A percentile compares a stretch with the other conserved stretches of the same genome.
These are phyloP conservation scores for Coemansia reversa DNA, from an alignment of 192 early-diverging fungal species.

Conservation along the genomic window DNA sequence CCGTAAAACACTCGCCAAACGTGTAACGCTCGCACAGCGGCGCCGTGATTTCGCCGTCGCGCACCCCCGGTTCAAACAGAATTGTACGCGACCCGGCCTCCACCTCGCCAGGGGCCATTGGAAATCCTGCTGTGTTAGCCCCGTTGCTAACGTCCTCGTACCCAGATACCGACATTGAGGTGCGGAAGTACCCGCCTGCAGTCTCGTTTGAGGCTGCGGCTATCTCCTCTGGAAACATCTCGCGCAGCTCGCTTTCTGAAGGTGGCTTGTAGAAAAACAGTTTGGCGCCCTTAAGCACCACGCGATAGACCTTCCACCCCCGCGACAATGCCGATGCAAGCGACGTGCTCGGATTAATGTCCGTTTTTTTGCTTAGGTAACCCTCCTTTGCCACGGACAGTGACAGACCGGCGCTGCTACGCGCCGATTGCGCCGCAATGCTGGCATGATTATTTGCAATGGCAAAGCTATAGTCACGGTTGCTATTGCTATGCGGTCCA, in stretches of 20 bases:
- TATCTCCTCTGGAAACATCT: constrained; percentile 56
- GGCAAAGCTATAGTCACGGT: constrained; percentile 54
- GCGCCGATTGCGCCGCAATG: constrained; percentile 31
- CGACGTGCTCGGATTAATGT: constrained; percentile 62
- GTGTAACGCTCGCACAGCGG: constrained; percentile 60
- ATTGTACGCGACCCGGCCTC: constrained; percentile 58
- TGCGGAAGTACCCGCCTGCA: constrained; percentile 44
- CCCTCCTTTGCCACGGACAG: constrained; percentile 57
- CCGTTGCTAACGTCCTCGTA: constrained; percentile 23
- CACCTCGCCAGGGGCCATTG: constrained; percentile 59
- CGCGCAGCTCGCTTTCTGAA: constrained; percentile 58
- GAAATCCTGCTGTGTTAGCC: constrained; percentile 34
- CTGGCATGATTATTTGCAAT: constrained; percentile 26
- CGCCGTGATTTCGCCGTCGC: constrained; percentile 50
- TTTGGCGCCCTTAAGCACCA: constrained; percentile 70
- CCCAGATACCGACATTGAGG: constrained; percentile 30
- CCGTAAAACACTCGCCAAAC: constrained; percentile 68
- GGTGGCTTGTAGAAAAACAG: constrained; percentile 72
- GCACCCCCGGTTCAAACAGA: constrained; percentile 62
- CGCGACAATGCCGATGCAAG: constrained; percentile 59
- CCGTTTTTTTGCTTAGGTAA: constrained; percentile 72
- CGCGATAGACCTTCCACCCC: constrained; percentile 77
- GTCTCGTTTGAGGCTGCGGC: constrained; percentile 52
- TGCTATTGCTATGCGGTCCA: constrained; percentile 11
- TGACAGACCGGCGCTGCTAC: constrained; percentile 40